Evolutionary conservation across 164 flowering plant species (phyloP).

Genomic region (Houttuynia cordata): DNA sequence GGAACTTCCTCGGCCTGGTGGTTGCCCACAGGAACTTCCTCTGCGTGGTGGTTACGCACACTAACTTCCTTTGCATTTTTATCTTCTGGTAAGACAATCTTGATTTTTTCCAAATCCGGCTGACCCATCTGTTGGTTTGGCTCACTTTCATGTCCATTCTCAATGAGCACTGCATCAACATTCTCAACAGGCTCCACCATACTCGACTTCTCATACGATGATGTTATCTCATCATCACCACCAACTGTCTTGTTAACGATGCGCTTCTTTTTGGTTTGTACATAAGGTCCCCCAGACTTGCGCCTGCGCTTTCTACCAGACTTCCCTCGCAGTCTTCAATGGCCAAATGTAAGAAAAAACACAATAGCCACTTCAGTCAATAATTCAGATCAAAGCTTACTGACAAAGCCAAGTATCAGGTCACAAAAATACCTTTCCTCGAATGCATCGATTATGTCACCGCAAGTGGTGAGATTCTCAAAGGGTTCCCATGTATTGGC

Average conservation of each 20-base stretch:
- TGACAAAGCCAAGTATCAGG: neutral
- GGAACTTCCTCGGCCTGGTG: conserved; percentile 15
- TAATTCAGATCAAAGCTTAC: neutral
- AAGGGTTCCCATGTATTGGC: conserved; percentile 97
- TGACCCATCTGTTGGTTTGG: conserved; percentile 10
- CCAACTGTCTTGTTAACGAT: conserved; percentile 2
- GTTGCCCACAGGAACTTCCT: conserved; percentile 11
- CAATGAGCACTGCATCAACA: neutral
- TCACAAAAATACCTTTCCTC: conserved; percentile 50
- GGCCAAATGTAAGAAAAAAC: neutral
- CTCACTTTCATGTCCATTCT: neutral
- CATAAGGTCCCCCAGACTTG: conserved; percentile 29
- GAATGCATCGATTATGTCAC: conserved; percentile 76
- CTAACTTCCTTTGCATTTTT: conserved; percentile 14
- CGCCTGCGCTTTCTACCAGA: conserved; percentile 33
- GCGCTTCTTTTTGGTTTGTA: conserved; percentile 61
- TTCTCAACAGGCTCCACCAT: no score
- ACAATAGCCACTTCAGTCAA: neutral
- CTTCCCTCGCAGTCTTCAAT: conserved; percentile 36
- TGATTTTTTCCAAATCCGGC: conserved; percentile 17
- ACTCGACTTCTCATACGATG: conserved; percentile 12
- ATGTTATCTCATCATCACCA: conserved; percentile 11
- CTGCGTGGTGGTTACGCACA: conserved; percentile 14
- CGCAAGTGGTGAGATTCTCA: conserved; percentile 59
- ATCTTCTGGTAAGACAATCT: conserved; percentile 22